Evolutionary conservation across 1,139 yeast genomes (phyloP).

Genomic region (Protomyces inundatus): DNA sequence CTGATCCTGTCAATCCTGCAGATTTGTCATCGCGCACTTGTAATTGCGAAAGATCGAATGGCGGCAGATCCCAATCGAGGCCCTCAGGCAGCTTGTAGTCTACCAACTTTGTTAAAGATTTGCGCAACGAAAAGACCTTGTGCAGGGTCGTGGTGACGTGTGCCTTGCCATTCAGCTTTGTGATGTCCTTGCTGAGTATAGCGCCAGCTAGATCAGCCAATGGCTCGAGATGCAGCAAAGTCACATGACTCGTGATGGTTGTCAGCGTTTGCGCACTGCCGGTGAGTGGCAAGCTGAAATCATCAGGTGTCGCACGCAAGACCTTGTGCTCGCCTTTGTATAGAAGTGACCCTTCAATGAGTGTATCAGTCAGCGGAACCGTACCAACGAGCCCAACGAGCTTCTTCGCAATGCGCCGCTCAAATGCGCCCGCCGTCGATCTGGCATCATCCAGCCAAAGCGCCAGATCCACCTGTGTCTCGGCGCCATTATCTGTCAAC

Average conservation of each 20-base stretch:
- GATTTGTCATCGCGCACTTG: background rate
- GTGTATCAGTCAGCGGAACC: background rate
- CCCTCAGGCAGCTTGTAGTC: background rate
- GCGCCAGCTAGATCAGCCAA: background rate
- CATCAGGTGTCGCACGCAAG: background rate
- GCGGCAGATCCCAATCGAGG: background rate
- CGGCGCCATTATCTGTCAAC: slow-evolving; percentile 11
- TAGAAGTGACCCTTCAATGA: background rate
- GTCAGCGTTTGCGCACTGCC: background rate
- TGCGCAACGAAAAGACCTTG: background rate
- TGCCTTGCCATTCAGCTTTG: background rate
- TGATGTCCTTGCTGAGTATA: background rate
- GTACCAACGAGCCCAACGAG: slow-evolving; percentile 10
- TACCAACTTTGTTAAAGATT: background rate
- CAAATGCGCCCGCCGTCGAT: background rate
- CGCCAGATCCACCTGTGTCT: background rate
- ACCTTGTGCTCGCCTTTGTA: slow-evolving; percentile 6
- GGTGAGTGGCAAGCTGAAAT: background rate
- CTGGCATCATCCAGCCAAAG: background rate
- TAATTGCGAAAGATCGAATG: slow-evolving; percentile 4
- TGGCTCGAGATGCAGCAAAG: background rate
- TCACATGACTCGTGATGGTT: background rate
- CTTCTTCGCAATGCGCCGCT: background rate
- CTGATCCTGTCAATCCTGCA: slow-evolving; percentile 4
- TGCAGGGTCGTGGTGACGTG: slow-evolving; percentile 1